These are phyloP conservation scores for Xylaria palmicola DNA, from an alignment of 495 filamentous ascomycete genomes.

Conservation along the genomic window DNA sequence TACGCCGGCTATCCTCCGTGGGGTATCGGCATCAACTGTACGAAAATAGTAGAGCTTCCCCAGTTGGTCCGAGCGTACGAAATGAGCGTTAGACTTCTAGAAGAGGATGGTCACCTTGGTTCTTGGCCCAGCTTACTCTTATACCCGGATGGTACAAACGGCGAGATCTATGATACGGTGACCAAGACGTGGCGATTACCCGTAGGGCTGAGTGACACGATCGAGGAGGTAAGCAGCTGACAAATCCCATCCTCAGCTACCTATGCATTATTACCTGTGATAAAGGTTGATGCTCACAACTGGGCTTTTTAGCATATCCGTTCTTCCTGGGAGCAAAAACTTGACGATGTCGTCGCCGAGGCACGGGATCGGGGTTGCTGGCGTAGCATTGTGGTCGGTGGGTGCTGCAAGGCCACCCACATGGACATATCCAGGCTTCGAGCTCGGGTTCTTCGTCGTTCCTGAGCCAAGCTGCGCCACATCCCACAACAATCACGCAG, in stretches of 20 bases:
- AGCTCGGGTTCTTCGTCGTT: not conserved
- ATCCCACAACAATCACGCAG: not conserved
- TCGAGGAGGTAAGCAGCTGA: conserved; percentile 17
- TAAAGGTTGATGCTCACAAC: not conserved
- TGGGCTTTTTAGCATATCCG: conserved; percentile 11
- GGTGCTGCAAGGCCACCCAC: conserved; percentile 59
- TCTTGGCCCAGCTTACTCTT: conserved; percentile 57
- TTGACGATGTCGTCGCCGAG: conserved; percentile 57
- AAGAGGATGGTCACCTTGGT: conserved; percentile 25
- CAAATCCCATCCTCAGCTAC: not conserved
- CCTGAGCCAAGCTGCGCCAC: not conserved
- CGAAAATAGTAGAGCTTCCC: conserved; percentile 53
- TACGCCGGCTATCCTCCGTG: conserved; percentile 40
- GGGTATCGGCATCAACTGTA: conserved; percentile 69
- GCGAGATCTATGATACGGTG: conserved; percentile 61
- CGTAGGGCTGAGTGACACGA: conserved; percentile 12
- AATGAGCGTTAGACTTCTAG: conserved; percentile 34
- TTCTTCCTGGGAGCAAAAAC: conserved; percentile 50
- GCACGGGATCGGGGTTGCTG: conserved; percentile 57
- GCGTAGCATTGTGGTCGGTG: conserved; percentile 54
- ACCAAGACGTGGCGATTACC: conserved; percentile 58
- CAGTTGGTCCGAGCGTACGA: conserved; percentile 49
- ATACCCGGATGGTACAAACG: conserved; percentile 69
- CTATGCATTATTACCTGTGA: not conserved
- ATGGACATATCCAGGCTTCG: conserved; percentile 51